Base-by-base conservation (phyloP, 805 yeast species). In the Priceomyces melissophilus region DNA sequence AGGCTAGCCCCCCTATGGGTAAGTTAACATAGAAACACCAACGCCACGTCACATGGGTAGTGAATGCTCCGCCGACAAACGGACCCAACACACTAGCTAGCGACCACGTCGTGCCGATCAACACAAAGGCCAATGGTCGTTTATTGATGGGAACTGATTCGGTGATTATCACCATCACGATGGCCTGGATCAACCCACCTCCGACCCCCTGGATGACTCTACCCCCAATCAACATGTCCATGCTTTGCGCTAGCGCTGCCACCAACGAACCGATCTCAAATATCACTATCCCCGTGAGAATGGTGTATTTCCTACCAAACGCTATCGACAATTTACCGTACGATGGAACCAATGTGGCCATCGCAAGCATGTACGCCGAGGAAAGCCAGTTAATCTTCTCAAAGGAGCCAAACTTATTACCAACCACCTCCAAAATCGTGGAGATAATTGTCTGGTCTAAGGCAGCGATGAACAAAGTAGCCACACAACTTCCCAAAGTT, bases 1-100 rank as follows among this genome's bases (percentile, higher is more conserved):
- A 52, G 0, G 79, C 74, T 0, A 67, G 40, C 1, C 83, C 87
- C 12, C 86, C 85, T 28, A 82, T 58, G 2, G 88, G 87, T 29
- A 84, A 57, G 57, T 83, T 84, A 46, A 84, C 69, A 60, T 78
- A 84, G 55, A 82, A 84, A 51, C 87, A 79, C 87, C 89, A 82
- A 52, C 89, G 67, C 89, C 89, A 84, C n/a, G 77, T 62, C 3
- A 71, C 78, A 38, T 73, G 63, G 2, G 76, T 60, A 1, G 85
- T 71, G 42, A 84, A 75, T 0, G 79, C 81, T 25, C 88, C 88
- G 10, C 87, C 88, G 16, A 82, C 54, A 30, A 81, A 62, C 0
- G 89, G 88, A 1, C 88, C 88, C 15, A 70, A 47, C 7, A 77
- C 79, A 7, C 76, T 67, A 0, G 83, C 74, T 2, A 75, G 59